Base-by-base conservation (phyloP, 2,329 filamentous ascomycete genomes). In the Ceratocystis eucalypticola region DNA sequence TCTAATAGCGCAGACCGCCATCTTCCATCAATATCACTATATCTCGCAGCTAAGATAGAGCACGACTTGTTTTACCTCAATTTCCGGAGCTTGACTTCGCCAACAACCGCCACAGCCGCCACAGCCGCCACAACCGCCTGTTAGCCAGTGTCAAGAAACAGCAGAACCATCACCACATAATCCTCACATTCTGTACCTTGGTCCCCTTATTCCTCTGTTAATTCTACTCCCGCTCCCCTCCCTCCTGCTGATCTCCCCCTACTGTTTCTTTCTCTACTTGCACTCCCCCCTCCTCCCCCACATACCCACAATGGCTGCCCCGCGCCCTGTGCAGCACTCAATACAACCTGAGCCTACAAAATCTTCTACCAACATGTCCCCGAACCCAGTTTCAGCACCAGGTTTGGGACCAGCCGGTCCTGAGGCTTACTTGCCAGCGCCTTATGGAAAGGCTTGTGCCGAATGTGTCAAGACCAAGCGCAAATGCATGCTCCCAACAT, bases 401-500 rank as follows among this genome's bases (percentile, higher is more conserved):
- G 46, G 15, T 12, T 50, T 22, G 7, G 15, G 1, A 6, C 50
- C 50, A 55, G 50, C 20, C 30, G 28, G n/a, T 10, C 12, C 55
- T 20, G 66, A 69, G 17, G 33, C 63, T 1, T 64, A 64, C 59
- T 66, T 59, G 25, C 70, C 75, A 0, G 75, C 75, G 1, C 75
- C 75, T 8, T 77, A 79, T 67, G 77, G 77, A 30, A 74, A 75
- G 44, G 74, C 77, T 6, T 79, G 77, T 64, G 69, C 72, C 55
- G 76, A 75, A 65, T 79, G 77, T 69, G 73, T 75, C 61, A 76
- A 75, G 61, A 77, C 77, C 44, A 79, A 79, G 66, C 77, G 77
- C 71, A 78, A 77, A 71, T 79, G 77, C 69, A 74, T 78, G 33
- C 72, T 76, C 53, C 71, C 73, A 22, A 67, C 70, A 2, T 70